phyloP scores from a whole-genome alignment of 768 basidiomycete genomes.

The Termitomyces sp. region DNA sequence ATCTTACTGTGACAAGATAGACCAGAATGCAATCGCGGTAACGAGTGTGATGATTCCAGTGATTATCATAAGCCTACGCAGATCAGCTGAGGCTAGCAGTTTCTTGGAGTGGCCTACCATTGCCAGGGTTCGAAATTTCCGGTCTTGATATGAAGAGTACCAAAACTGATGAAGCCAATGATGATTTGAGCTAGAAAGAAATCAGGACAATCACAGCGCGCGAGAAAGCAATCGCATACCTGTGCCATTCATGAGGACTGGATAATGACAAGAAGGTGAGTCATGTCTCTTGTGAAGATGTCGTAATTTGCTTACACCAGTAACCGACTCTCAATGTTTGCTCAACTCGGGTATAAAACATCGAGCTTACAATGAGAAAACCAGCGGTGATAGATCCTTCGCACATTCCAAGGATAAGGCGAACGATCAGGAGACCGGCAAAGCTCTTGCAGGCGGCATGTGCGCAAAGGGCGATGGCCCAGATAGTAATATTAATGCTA shows the following conservation, averaged over 20 bases:
- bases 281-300: background rate
- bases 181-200: constrained; percentile 63
- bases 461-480: constrained; percentile 52
- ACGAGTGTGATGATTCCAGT: constrained; percentile 55
- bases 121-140: constrained; percentile 62
- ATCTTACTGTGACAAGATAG: constrained; percentile 3
- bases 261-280: background rate
- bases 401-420: constrained; percentile 65
- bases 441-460: constrained; percentile 74
- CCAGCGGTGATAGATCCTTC: constrained; percentile 71
- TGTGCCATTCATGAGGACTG: constrained; percentile 73
- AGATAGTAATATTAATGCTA: constrained; percentile 61
- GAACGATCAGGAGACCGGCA: constrained; percentile 53
- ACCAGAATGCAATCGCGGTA: constrained; percentile 53
- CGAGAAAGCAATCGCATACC: constrained; percentile 27
- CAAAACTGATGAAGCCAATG: constrained; percentile 63
- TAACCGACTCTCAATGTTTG: constrained; percentile 67
- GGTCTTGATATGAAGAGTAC: constrained; percentile 55
- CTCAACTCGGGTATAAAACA: constrained; percentile 74
- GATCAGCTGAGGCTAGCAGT: background rate
- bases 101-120: constrained; percentile 36
- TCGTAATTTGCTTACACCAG: constrained; percentile 52
- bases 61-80: constrained; percentile 59
- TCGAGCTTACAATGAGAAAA: constrained; percentile 69
- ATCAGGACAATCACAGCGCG: background rate